Percentiles rank a stretch among this genome's conserved stretches.
These are phyloP conservation scores for Metschnikowia reukaufii DNA, from an alignment of 805 yeast genomes.

Conservation along the genomic window DNA sequence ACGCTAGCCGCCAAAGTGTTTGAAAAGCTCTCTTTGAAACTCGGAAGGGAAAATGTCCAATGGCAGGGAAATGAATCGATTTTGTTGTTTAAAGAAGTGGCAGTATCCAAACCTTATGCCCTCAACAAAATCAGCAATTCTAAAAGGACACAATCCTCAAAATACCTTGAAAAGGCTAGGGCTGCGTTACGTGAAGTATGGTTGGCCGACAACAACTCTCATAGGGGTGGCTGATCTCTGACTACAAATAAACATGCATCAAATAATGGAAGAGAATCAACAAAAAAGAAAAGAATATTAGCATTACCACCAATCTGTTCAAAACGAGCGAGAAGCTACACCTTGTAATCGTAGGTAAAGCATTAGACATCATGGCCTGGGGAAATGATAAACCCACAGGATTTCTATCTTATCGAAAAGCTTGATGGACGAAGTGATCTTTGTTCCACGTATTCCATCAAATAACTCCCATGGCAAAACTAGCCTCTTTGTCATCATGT, in stretches of 20 bases:
- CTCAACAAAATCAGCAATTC: slow-evolving; percentile 30
- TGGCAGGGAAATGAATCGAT: slow-evolving; percentile 44
- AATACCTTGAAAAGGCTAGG: slow-evolving; percentile 24
- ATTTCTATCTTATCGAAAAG: slow-evolving; percentile 52
- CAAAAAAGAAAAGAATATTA: too few relatives aligned
- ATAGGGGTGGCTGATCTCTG: slow-evolving; percentile 26
- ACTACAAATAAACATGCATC: neutral
- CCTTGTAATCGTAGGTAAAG: slow-evolving; percentile 2
- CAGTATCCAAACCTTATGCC: slow-evolving; percentile 40
- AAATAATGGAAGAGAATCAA: too few relatives aligned
- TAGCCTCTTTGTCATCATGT: slow-evolving; percentile 5
- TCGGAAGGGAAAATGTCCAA: slow-evolving; percentile 35
- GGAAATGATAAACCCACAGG: slow-evolving; percentile 28
- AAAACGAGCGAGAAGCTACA: too few relatives aligned
- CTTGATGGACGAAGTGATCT: slow-evolving; percentile 47
- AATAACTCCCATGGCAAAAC: slow-evolving; percentile 39
- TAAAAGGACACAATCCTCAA: slow-evolving; percentile 21
- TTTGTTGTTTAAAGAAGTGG: slow-evolving; percentile 36
- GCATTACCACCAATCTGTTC: neutral
- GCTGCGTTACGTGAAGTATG: slow-evolving; percentile 29
- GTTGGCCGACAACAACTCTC: slow-evolving; percentile 28
- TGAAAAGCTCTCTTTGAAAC: slow-evolving; percentile 43
- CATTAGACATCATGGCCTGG: neutral
- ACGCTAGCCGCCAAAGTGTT: slow-evolving; percentile 32
- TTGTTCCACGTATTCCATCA: slow-evolving; percentile 69